Percentiles rank a stretch among this genome's conserved stretches.
phyloP scores from a whole-genome alignment of 208 protist genomes.

The Acanthamoeba royreba region DNA sequence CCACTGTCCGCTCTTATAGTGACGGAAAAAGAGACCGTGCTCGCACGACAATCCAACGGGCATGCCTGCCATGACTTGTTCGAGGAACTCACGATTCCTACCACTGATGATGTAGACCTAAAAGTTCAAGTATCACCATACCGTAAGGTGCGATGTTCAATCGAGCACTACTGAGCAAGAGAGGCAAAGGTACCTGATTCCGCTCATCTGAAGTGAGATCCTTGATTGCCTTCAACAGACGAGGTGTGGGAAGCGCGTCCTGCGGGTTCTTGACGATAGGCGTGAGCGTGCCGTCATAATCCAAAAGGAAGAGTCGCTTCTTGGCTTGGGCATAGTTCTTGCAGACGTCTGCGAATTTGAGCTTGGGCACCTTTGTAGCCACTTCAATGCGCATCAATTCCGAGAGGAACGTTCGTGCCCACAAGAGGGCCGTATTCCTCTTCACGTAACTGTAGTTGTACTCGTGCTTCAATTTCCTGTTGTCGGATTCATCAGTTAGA shows the following conservation, averaged over 20 bases:
- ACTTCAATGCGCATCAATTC: constrained; percentile 42
- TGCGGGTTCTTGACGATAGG: constrained; percentile 47
- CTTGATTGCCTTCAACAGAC: constrained; percentile 49
- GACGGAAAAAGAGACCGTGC: constrained; percentile 47
- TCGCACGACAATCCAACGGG: constrained; percentile 34
- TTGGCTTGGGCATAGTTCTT: background rate
- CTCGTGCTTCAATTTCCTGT: constrained; percentile 35
- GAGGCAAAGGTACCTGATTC: no score
- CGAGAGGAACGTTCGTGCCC: constrained; percentile 20
- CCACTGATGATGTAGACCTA: constrained; percentile 71
- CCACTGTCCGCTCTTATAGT: background rate
- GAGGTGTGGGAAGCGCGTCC: constrained; percentile 1
- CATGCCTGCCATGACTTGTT: background rate
- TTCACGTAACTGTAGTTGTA: constrained; percentile 39
- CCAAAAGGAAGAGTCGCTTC: constrained; percentile 60
- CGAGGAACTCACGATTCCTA: constrained; percentile 33
- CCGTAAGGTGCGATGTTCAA: no score
- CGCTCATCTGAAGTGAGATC: constrained; percentile 38
- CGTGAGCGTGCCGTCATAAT: constrained; percentile 71
- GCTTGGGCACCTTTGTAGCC: background rate
- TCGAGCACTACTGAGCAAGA: no score
- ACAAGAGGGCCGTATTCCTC: constrained; percentile 29
- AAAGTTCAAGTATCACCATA: no score
- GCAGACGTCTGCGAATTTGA: background rate
- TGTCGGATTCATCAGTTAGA: background rate